Percentiles rank a stretch among this genome's conserved stretches.
These are phyloP conservation scores for Porcisia deanei DNA, from an alignment of 208 protist species.

Conservation along the genomic window DNA sequence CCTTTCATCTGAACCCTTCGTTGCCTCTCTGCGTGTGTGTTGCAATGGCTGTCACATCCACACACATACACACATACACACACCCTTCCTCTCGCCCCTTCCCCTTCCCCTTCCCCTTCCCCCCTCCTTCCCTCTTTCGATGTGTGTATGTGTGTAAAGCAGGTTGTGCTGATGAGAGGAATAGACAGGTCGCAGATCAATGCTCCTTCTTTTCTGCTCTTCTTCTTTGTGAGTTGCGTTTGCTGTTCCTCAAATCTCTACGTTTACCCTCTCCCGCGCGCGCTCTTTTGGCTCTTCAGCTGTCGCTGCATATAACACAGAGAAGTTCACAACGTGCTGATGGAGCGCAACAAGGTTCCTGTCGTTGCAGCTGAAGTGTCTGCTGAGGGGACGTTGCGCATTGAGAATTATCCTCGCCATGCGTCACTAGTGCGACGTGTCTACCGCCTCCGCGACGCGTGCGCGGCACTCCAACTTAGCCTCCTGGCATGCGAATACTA, in stretches of 20 bases:
- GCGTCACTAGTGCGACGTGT: not conserved
- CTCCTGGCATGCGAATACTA: constrained; percentile 6
- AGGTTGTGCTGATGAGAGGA: not conserved
- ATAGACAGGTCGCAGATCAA: not conserved
- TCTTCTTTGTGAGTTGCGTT: not conserved
- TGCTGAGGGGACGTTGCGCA: not conserved
- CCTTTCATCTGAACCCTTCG: not conserved
- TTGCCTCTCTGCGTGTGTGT: not conserved
- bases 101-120: not conserved
- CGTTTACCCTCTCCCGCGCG: not conserved
- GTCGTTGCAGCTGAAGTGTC: not conserved
- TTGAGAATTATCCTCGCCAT: not conserved
- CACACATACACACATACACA: not conserved
- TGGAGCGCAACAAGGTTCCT: not conserved
- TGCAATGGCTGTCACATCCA: not conserved
- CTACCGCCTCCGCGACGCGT: constrained; percentile 29
- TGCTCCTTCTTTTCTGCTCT: not conserved
- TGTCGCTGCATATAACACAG: not conserved
- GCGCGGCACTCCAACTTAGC: constrained; percentile 22
- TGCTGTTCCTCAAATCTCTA: not conserved
- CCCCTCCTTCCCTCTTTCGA: not conserved
- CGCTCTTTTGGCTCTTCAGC: not conserved
- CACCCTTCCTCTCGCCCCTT: not conserved
- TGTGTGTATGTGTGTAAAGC: not conserved
- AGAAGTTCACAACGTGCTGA: not conserved